These are phyloP conservation scores for Talaromyces verruculosus DNA, from an alignment of 2,329 filamentous ascomycete genomes.

Conservation along the genomic window DNA sequence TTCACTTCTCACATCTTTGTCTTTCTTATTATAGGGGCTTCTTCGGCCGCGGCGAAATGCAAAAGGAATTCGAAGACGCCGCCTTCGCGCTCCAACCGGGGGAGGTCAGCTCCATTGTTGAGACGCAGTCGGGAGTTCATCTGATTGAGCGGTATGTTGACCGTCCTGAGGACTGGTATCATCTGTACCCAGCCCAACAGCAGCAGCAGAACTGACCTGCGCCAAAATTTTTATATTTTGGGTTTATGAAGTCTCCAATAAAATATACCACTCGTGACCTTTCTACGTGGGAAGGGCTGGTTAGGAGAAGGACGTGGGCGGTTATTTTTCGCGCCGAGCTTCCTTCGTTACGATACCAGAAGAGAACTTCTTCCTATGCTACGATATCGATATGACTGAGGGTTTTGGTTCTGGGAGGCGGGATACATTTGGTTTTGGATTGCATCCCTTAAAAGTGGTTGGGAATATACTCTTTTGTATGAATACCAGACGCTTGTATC, in stretches of 20 bases:
- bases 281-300: neutral
- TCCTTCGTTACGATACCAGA: neutral
- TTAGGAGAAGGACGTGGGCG: no score
- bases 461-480: neutral
- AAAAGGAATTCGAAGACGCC: constrained; percentile 96
- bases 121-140: constrained; percentile 92
- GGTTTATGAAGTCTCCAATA: constrained; percentile 9
- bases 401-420: neutral
- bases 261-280: neutral
- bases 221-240: neutral
- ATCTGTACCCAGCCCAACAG: constrained; percentile 17
- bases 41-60: constrained; percentile 94
- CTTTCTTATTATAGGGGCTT: constrained; percentile 61
- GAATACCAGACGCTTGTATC: neutral
- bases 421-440: neutral
- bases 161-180: constrained; percentile 23
- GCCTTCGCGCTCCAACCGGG: constrained; percentile 86
- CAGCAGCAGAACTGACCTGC: constrained; percentile 19
- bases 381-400: neutral
- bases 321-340: neutral
- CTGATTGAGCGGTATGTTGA: constrained; percentile 81
- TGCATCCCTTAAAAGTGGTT: no score
- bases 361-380: neutral
- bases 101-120: constrained; percentile 81
- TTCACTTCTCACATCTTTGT: neutral